Base-by-base conservation (phyloP, 1,284 basidiomycete species). In the Lignosus rhinocerotis region DNA sequence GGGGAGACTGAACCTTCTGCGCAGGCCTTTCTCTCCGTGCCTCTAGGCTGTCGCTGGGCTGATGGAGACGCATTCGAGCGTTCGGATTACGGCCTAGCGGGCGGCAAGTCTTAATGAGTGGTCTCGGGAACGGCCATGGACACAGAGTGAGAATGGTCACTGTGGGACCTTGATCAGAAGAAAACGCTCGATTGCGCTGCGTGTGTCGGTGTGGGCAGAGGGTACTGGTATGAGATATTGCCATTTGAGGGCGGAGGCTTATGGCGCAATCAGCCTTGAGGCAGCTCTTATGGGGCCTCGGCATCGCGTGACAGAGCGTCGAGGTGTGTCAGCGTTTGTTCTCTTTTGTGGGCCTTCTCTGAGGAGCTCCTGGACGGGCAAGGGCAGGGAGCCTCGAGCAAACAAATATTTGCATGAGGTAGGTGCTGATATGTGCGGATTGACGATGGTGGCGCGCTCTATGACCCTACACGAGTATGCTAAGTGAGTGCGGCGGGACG, bases 191-290 rank as follows among this genome's bases (percentile, higher is more conserved):
- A 44, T 38, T 32, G 33, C 44, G 58, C 58, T 58, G 61, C 64
- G 51, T 60, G 50, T 25, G 53, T 50, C 43, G 59, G 56, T 55
- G 61, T 66, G 66, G 66, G 66, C 66, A 67, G 45, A 67, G 66
- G 66, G 66, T 39, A 56, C 53, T 53, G 64, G 64, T 56, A 56
- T 48, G 30, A 38, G 49, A 42, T 25, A 21, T 51, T 63, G 21
- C 66, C 58, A 17, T 38, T 51, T 46, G 14, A 19, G 64, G 61
- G 9, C 64, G 46, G 50, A 52, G 17, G 39, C 55, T 51, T 52
- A 62, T 63, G 61, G 66, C 56, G 56, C 60, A 52, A 66, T 63
- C 59, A 30, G 66, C 66, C 66, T 67, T 56, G 66, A 67, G 64
- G 62, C 59, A 56, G 51, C 19, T 47, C 47, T 44, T 36, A 50